Evolutionary conservation across 2,329 filamentous ascomycete genomes (phyloP).

Genomic region (Clarireedia monteithiana): DNA sequence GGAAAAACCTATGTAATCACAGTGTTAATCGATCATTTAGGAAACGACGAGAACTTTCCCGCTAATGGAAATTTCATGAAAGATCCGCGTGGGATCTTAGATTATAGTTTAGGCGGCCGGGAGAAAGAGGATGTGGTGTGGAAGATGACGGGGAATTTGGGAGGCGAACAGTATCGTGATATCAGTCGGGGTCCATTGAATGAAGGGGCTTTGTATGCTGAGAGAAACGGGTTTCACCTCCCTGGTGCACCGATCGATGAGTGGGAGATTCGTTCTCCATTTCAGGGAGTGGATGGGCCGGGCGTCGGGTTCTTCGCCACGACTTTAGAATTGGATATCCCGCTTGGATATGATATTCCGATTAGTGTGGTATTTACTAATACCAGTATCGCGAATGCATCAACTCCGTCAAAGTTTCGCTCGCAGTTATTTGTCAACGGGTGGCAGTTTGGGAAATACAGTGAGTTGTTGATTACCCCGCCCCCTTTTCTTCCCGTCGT

Average conservation of each 20-base stretch:
- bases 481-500: too few species aligned
- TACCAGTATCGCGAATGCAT: slow-evolving; percentile 23
- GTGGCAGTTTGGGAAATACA: slow-evolving; percentile 62
- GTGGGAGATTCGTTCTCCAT: slow-evolving; percentile 37
- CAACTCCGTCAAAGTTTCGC: slow-evolving; percentile 40
- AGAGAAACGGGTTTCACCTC: slow-evolving; percentile 55
- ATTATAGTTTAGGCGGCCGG: slow-evolving; percentile 46
- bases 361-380: slow-evolving; percentile 51
- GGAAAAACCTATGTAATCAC: slow-evolving; percentile 56
- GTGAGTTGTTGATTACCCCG: too few species aligned
- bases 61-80: slow-evolving; percentile 56
- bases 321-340: slow-evolving; percentile 47
- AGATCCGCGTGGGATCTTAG: slow-evolving; percentile 51
- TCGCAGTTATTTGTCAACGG: slow-evolving; percentile 66
- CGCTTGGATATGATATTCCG: slow-evolving; percentile 51
- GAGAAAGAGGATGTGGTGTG: slow-evolving; percentile 43
- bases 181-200: slow-evolving; percentile 54
- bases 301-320: slow-evolving; percentile 54
- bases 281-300: slow-evolving; percentile 36
- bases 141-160: slow-evolving; percentile 63
- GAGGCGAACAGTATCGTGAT: slow-evolving; percentile 56
- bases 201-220: slow-evolving; percentile 56
- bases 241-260: slow-evolving; percentile 40
- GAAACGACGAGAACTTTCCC: slow-evolving; percentile 57
- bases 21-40: slow-evolving; percentile 65